Base-by-base conservation (phyloP, 345 rosid genomes). In the Moricandia moricandioides region DNA sequence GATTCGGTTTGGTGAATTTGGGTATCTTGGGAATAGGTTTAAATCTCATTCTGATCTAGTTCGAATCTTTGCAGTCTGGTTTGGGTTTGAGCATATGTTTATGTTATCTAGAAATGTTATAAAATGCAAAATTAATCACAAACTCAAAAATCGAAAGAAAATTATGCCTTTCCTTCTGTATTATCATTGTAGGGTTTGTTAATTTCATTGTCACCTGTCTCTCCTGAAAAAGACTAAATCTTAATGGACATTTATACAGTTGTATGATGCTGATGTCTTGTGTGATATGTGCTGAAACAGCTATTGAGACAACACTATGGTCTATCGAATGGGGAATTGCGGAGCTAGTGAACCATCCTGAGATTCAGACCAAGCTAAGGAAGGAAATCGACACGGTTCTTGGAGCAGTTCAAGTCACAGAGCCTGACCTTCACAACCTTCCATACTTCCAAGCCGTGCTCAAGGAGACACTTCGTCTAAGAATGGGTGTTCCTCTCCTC, bases 251-350 rank as follows among this genome's bases (percentile, higher is more conserved):
- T 49, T 14, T 14, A 14, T 47, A 49, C 24, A 49, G 21, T 49
- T 49, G 14, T 49, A 18, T 51, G 56, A 51, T 51, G 56, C 30
- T 68, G 34, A 54, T 54, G 6, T 6, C 30, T 47, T 67, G 3
- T 3, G 11, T 51, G 2, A 49, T 83, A 95, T 97, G 21, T 47
- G 54, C 3, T 16, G 54, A 47, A 47, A 47, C 54, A 47, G 54
- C 54, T 5, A 47, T 47, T 47, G 54, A 47, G 54, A 47, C 54
- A 47, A 47, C 54, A 14, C 21, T 47, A 47, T 47, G 54, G 54
- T 47, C 54, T n/a, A 47, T 47, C 2, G 54, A 47, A 14, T 47
- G 54, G 54, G 54, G 21, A 14, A 47, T 47, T 14, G 54, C 54
- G 21, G 54, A 47, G 54, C 54, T 47, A 47, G 54, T 47, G 54